Base-by-base conservation (phyloP, 768 basidiomycete genomes). In the Lyophyllum semitale region DNA sequence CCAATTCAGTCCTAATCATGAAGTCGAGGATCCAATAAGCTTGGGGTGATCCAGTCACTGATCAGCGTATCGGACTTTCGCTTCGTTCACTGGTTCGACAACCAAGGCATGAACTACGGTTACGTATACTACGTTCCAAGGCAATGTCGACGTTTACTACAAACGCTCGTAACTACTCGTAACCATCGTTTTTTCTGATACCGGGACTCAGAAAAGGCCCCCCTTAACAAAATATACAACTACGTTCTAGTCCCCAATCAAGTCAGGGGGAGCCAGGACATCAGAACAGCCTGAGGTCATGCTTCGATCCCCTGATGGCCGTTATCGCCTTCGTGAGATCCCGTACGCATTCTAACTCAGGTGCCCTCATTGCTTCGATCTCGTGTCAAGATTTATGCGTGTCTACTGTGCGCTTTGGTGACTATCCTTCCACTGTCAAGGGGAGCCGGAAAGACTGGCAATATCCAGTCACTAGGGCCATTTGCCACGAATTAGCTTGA, bases 271-370 rank as follows among this genome's bases (percentile, higher is more conserved):
- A 12, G 22, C 33, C 29, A 20, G 35, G 6, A 12, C 15, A 17
- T 13, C 35, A 18, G 37, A 38, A 43, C 41, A 41, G 49, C 25
- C n/a, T n/a, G n/a, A n/a, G n/a, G n/a, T 29, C 25, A 25, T 43
- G 51, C 51, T 42, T 53, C 41, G 38, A 54, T 45, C 11, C 18
- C 44, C 37, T 55, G 49, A 59, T 52, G 58, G 41, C 58, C 54
- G 49, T 35, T 37, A 18, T 38, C 33, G n/a, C 33, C 41, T 17
- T 29, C 46, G 27, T 45, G 44, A 30, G 2, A 3, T 23, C 15
- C 44, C n/a, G n/a, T n/a, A n/a, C n/a, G n/a, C n/a, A n/a, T n/a
- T n/a, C n/a, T n/a, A n/a, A n/a, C n/a, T n/a, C n/a, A n/a, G n/a
- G n/a, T n/a, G n/a, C n/a, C n/a, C n/a, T n/a, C 43, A 26, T 18